phyloP scores from a whole-genome alignment of 1,284 basidiomycete genomes.

The Laetiporus sulphureus region DNA sequence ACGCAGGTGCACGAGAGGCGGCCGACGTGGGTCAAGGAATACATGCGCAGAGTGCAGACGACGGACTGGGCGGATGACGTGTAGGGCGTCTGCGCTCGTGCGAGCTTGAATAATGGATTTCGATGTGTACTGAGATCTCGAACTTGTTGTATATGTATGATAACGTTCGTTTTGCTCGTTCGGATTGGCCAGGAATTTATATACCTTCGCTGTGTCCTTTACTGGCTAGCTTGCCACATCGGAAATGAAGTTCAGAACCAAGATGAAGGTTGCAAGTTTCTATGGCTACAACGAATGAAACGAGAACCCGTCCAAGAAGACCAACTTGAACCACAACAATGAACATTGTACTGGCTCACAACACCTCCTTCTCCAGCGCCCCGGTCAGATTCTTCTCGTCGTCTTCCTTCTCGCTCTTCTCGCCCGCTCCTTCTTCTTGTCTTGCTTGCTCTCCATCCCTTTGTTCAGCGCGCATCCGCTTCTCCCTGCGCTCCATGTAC shows the following conservation, averaged over 20 bases:
- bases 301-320: no score
- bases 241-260: no score
- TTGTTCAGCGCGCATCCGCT: constrained; percentile 6
- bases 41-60: background rate
- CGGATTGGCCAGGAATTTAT: no score
- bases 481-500: constrained; percentile 45
- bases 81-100: background rate
- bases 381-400: constrained; percentile 1
- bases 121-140: no score
- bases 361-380: background rate
- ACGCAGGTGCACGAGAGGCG: background rate
- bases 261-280: no score
- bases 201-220: background rate
- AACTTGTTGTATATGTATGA: background rate
- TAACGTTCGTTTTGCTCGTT: background rate
- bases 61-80: background rate
- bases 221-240: background rate
- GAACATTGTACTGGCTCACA: no score
- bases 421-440: no score
- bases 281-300: no score
- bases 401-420: no score
- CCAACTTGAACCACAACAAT: no score
- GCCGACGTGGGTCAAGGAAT: background rate
- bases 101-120: no score
- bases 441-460: no score